These are phyloP conservation scores for Coemansia sp. DNA, from an alignment of 192 early-diverging fungal genomes.

Conservation along the genomic window DNA sequence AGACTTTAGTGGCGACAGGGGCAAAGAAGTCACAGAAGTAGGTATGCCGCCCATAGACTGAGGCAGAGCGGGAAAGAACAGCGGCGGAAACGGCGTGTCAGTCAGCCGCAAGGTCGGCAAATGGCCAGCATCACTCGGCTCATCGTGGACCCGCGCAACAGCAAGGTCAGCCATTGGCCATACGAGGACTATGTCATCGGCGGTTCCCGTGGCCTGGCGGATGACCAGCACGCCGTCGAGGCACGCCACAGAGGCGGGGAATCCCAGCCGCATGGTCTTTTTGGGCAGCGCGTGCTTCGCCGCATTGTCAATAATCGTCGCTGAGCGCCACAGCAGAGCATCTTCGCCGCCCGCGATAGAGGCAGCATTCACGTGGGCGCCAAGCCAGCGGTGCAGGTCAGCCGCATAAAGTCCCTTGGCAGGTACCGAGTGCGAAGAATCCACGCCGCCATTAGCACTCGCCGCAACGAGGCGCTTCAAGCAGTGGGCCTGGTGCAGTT, in stretches of 20 bases:
- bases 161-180: conserved; percentile 45
- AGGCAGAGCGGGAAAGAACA: conserved; percentile 39
- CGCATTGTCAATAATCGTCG: conserved; percentile 30
- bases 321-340: background rate
- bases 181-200: background rate
- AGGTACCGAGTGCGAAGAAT: background rate
- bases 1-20: background rate
- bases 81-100: conserved; percentile 27
- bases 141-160: background rate
- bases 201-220: background rate
- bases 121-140: conserved; percentile 7
- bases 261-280: conserved; percentile 15
- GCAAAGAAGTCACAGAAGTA: background rate
- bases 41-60: conserved; percentile 33
- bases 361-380: background rate
- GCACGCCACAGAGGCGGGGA: conserved; percentile 20
- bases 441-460: background rate
- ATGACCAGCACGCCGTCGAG: conserved; percentile 29
- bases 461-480: background rate
- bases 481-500: background rate
- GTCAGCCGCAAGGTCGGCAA: conserved; percentile 9
- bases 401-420: conserved; percentile 12
- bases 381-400: conserved; percentile 22
- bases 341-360: background rate
- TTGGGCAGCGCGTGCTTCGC: conserved; percentile 31